These are phyloP conservation scores for Lachnellula suecica DNA, from an alignment of 2,329 filamentous ascomycete genomes.

Conservation along the genomic window DNA sequence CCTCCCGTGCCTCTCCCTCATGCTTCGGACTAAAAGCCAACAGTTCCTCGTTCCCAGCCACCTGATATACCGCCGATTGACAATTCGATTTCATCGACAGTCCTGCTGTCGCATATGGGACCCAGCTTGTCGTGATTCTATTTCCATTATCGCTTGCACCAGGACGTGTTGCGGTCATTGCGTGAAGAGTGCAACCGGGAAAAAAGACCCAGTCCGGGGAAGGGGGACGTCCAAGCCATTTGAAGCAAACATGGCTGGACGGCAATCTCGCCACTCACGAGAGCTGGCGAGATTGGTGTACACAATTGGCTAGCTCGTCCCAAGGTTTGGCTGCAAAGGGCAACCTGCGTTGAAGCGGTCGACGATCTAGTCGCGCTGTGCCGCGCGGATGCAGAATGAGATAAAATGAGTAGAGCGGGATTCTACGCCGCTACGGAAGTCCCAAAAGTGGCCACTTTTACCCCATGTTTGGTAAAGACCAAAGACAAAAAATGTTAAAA, in stretches of 20 bases:
- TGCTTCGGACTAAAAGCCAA: constrained; percentile 13
- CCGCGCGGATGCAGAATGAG: not conserved
- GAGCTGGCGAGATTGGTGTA: not conserved
- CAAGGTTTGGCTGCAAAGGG: not conserved
- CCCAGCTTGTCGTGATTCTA: constrained; percentile 17
- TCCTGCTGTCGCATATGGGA: constrained; percentile 18
- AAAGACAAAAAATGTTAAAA: too few species aligned
- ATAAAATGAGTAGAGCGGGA: too few species aligned
- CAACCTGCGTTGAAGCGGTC: too few species aligned
- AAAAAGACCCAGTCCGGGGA: not conserved
- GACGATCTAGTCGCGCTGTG: not conserved
- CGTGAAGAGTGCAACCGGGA: not conserved
- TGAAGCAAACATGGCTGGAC: not conserved
- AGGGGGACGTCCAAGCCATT: not conserved
- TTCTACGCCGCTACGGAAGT: too few species aligned
- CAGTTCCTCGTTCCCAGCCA: constrained; percentile 5
- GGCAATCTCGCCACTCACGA: not conserved
- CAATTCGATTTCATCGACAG: constrained; percentile 9
- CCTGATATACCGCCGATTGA: constrained; percentile 11
- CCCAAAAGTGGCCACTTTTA: too few species aligned
- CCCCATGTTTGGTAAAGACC: too few species aligned
- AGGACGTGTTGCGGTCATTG: constrained; percentile 11
- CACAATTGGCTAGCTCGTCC: not conserved
- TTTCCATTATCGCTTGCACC: constrained; percentile 15
- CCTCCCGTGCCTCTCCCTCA: not conserved